Percentiles rank a stretch among this genome's conserved stretches.
These are phyloP conservation scores for Fusarium tricinctum DNA, from an alignment of 2,329 filamentous ascomycete genomes.

Conservation along the genomic window DNA sequence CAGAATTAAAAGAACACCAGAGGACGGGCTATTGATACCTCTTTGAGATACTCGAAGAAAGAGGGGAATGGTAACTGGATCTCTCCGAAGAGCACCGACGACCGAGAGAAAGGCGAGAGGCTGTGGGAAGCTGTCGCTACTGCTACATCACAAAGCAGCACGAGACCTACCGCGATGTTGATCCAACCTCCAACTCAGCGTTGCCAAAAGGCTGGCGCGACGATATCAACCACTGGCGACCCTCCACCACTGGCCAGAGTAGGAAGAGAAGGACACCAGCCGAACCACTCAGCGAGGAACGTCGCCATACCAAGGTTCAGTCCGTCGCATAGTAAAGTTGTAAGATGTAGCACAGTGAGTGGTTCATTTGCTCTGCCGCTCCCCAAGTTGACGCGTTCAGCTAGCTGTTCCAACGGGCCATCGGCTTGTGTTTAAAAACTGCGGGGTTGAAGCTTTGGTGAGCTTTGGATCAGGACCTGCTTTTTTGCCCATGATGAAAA, in stretches of 20 bases:
- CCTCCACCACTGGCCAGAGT: slow-evolving; percentile 49
- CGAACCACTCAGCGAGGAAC: slow-evolving; percentile 46
- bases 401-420: slow-evolving; percentile 8
- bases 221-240: slow-evolving; percentile 51
- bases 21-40: slow-evolving; percentile 31
- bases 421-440: slow-evolving; percentile 21
- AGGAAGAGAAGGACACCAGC: slow-evolving; percentile 30
- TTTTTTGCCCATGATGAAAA: slow-evolving; percentile 17
- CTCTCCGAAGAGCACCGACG: slow-evolving; percentile 34
- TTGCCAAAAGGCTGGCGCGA: slow-evolving; percentile 27
- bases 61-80: slow-evolving; percentile 20
- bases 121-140: slow-evolving; percentile 8
- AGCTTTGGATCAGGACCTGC: slow-evolving; percentile 5
- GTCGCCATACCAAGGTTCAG: slow-evolving; percentile 46
- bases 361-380: not conserved
- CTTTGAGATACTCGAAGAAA: slow-evolving; percentile 25
- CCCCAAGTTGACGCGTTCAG: not conserved
- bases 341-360: slow-evolving; percentile 24
- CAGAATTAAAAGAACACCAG: slow-evolving; percentile 32
- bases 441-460: slow-evolving; percentile 29
- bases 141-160: slow-evolving; percentile 35
- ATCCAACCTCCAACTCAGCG: slow-evolving; percentile 41
- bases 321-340: slow-evolving; percentile 21
- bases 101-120: slow-evolving; percentile 37
- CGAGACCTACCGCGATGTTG: slow-evolving; percentile 48